Base-by-base conservation (phyloP, 2,329 filamentous ascomycete species). In the Colletotrichum horii region DNA sequence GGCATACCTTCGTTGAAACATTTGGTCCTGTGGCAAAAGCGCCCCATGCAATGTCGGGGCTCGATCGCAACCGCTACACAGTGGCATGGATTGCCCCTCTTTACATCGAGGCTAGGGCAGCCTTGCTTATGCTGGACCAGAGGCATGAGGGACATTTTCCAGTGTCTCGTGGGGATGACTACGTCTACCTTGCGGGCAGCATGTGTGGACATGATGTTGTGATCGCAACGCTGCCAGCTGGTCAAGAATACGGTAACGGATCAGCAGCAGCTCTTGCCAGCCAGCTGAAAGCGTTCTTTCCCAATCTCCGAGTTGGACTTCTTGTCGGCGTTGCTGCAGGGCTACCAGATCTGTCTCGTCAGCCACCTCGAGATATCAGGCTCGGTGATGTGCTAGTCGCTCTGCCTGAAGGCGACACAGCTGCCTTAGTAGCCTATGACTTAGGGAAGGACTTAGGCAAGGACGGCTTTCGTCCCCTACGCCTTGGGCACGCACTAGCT, bases 61-160 rank as follows among this genome's bases (percentile, higher is more conserved):
- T 67, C 12, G 28, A 67, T 30, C 65, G 12, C n/a, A 36, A 36
- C 9, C 58, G 26, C 3, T 86, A 86, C 34, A 81, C 79, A 1
- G 79, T 86, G 2, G 83, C 79, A 71, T 86, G 83, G 84, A 81
- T 87, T 30, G 82, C 84, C 0, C 84, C 83, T 1, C 79, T 85
- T 0, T 79, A 82, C 26, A 84, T 86, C 9, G 83, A 87, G 75
- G 83, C 82, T 8, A 77, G 65, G 43, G 83, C 83, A 34, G 85
- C 85, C 12, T 66, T 82, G 24, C 76, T 79, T 34, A 79, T 86
- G 79, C 74, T 86, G 22, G 83, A 86, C 16, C 71, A 82, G 1
- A 52, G 56, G 24, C 83, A 86, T 43, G 1, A n/a, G 0, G 84
- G 84, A 6, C 67, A 71, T 2, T 87, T 86, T 72, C 71, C 79